Percentiles rank a stretch among this genome's conserved stretches.
phyloP scores from a whole-genome alignment of 1,284 basidiomycete species.

The Ustilago shanxiensis region DNA sequence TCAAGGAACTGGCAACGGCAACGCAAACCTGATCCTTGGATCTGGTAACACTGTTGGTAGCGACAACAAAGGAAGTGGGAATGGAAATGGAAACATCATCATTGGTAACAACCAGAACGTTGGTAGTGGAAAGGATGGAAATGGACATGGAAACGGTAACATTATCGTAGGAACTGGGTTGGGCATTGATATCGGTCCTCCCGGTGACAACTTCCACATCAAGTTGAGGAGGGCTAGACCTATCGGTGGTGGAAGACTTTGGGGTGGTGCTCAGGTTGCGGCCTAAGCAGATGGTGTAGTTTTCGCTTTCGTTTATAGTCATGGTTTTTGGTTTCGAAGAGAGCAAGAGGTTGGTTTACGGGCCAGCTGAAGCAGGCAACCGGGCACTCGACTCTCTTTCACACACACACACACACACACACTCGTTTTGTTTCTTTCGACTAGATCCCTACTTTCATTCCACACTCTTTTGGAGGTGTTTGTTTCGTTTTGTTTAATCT shows the following conservation, averaged over 20 bases:
- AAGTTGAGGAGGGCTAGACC: conserved; percentile 14
- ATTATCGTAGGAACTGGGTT: conserved; percentile 25
- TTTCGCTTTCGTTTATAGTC: neutral
- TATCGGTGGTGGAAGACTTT: conserved; percentile 19
- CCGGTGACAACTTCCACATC: conserved; percentile 47
- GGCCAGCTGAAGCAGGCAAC: conserved; percentile 15
- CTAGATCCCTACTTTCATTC: too few species aligned
- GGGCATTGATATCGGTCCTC: conserved; percentile 31
- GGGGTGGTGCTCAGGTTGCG: conserved; percentile 1
- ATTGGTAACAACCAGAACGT: conserved; percentile 37
- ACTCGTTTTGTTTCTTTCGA: too few species aligned
- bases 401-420: neutral
- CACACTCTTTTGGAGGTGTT: too few species aligned
- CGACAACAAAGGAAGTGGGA: conserved; percentile 21
- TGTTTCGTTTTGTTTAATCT: neutral
- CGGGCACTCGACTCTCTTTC: neutral
- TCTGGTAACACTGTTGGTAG: conserved; percentile 26
- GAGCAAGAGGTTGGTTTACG: neutral
- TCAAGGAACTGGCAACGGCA: conserved; percentile 22
- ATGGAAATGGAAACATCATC: conserved; percentile 42
- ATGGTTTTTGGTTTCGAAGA: neutral
- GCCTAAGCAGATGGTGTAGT: too few species aligned
- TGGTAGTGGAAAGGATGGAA: conserved; percentile 13
- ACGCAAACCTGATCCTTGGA: conserved; percentile 17
- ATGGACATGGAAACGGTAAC: conserved; percentile 22